A percentile compares a stretch with the other conserved stretches of the same genome.
phyloP scores from a whole-genome alignment of 2,329 filamentous ascomycete genomes.

The Fusarium scirpi region DNA sequence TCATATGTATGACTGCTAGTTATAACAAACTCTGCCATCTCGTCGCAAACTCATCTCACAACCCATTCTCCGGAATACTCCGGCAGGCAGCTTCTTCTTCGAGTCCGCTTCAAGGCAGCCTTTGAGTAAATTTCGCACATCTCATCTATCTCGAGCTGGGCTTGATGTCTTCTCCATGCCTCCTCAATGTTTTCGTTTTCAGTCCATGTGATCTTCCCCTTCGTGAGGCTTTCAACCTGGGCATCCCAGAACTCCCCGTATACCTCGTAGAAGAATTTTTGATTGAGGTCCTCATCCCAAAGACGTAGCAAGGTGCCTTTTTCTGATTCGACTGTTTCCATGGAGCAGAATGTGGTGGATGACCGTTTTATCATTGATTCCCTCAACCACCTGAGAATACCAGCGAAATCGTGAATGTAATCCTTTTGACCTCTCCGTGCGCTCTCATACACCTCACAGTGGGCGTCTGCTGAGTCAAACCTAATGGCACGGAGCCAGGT shows the following conservation, averaged over 20 bases:
- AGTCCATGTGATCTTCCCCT: background rate
- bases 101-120: background rate
- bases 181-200: background rate
- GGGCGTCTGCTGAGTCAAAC: background rate
- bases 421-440: too few relatives aligned
- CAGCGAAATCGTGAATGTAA: background rate
- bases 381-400: background rate
- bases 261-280: background rate
- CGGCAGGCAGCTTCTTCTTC: background rate
- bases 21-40: background rate
- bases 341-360: background rate
- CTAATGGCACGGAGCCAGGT: background rate
- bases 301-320: background rate
- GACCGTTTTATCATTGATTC: background rate
- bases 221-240: background rate
- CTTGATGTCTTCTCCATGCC: background rate
- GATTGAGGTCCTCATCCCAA: background rate
- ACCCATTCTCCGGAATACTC: background rate
- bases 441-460: background rate
- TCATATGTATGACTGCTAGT: background rate
- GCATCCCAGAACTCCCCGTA: background rate
- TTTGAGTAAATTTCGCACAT: background rate
- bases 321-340: background rate
- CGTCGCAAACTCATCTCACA: background rate
- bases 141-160: background rate